Evolutionary conservation across 2,329 filamentous ascomycete genomes (phyloP), one percentile per base, ranked within the genome.

Genomic region (Beauveria scarabaeidicola): DNA sequence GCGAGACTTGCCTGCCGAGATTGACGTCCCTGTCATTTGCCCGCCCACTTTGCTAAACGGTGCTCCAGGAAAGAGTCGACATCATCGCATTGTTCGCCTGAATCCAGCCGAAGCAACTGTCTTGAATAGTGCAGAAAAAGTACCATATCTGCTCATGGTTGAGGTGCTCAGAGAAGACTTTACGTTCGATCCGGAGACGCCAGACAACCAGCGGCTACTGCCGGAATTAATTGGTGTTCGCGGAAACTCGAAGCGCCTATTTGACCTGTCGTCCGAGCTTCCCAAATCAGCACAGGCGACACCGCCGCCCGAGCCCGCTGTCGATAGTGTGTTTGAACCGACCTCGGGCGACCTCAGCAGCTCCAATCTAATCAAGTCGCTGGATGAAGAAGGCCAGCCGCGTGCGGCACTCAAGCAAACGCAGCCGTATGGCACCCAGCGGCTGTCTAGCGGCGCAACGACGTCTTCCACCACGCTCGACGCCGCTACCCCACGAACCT

Each of bases 21-120:
- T 94, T 17, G 90, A 94, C 67, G 89, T 94, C 58, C 90, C 90
- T 0, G 80, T 91, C 9, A 89, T 94, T 59, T 92, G 88, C 65
- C 89, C 90, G 17, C 87, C 89, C 0, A 86, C 85, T 0, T 73
- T 93, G 52, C 81, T 88, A 11, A 82, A 90, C 71, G 88, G 90
- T 23, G 81, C 84, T n/a, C 84, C 89, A 2, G 83, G 87, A 27
- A 86, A 84, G 68, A 92, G 89, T 68, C 83, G 83, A 58, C 90
- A 94, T 70, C 90, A 94, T 69, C 84, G 90, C 40, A 91, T 94
- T 61, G 89, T 94, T 50, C 83, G 90, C 41, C 79, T 94, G 53
- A 94, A 92, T 67, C 90, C 90, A 7, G 88, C 89, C 1, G 90
- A 94, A 72, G 87, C 90, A 6, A 93, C 90, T 0, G 90, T 92